Conservation (phyloP, 768 basidiomycete genomes). For the Postia placenta region DNA sequence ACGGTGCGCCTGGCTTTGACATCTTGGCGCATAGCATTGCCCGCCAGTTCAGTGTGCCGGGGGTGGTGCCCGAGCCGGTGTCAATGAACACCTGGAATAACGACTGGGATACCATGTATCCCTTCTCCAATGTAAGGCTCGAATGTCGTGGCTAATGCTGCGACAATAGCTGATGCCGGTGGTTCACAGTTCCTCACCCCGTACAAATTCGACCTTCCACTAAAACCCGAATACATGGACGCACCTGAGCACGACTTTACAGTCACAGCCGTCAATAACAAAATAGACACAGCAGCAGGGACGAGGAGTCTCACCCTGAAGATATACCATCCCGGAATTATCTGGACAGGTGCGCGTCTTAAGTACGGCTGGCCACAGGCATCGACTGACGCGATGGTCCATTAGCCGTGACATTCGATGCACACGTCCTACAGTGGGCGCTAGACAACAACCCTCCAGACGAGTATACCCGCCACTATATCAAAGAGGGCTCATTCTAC, state of each 20-base stretch:
- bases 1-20: conserved; percentile 73
- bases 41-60: conserved; percentile 46
- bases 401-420: conserved; percentile 83
- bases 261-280: conserved; percentile 54
- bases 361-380: too few relatives aligned
- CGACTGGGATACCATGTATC: conserved; percentile 87
- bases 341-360: conserved; percentile 66
- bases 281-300: conserved; percentile 45
- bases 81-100: conserved; percentile 71
- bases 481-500: conserved; percentile 90
- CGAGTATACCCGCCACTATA: conserved; percentile 74
- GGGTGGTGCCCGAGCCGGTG: conserved; percentile 36
- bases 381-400: neutral
- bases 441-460: conserved; percentile 74
- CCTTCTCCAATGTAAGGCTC: conserved; percentile 61
- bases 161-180: neutral
- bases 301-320: conserved; percentile 66
- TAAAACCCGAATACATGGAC: conserved; percentile 28
- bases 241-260: conserved; percentile 33
- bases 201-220: conserved; percentile 67
- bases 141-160: too few relatives aligned
- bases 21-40: conserved; percentile 58
- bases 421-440: conserved; percentile 82
- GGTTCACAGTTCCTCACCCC: conserved; percentile 69
- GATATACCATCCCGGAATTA: conserved; percentile 73